Conservation (phyloP, 1,284 basidiomycete species). For the Boletus sp. region DNA sequence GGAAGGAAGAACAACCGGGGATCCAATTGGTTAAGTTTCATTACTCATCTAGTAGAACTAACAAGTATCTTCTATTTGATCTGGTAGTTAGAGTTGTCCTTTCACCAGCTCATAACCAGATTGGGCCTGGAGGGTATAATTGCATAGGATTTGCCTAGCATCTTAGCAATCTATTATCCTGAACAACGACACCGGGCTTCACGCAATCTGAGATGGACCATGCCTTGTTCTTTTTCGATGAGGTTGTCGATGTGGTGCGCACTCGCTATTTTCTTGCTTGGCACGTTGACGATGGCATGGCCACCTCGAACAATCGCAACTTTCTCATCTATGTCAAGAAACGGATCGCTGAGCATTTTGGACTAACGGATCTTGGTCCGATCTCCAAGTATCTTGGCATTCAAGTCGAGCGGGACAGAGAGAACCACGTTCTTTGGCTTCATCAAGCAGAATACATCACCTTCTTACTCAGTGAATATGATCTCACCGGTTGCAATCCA, state of each 20-base stretch:
- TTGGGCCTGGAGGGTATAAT: too few relatives aligned
- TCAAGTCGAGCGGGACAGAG: not conserved
- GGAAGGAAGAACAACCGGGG: too few relatives aligned
- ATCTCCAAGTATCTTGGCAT: not conserved
- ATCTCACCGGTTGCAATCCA: not conserved
- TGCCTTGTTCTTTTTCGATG: slow-evolving; percentile 18
- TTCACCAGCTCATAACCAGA: too few relatives aligned
- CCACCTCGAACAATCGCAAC: too few relatives aligned
- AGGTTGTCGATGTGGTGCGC: fast-evolving
- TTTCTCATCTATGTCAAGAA: not conserved
- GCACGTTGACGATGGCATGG: slow-evolving; percentile 10
- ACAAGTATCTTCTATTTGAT: too few relatives aligned
- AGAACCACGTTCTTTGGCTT: not conserved
- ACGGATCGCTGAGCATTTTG: not conserved
- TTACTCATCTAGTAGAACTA: too few relatives aligned
- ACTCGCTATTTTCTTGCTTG: too few relatives aligned
- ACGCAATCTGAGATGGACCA: not conserved
- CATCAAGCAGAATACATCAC: not conserved
- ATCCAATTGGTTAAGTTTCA: too few relatives aligned
- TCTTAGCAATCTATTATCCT: too few relatives aligned
- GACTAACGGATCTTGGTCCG: slow-evolving; percentile 1
- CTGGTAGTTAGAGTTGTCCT: too few relatives aligned
- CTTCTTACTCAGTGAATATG: not conserved
- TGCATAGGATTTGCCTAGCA: too few relatives aligned
- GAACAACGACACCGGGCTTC: too few relatives aligned